Conservation (phyloP, 2,329 filamentous ascomycete genomes). For the Mycosphaerella arachidis region DNA sequence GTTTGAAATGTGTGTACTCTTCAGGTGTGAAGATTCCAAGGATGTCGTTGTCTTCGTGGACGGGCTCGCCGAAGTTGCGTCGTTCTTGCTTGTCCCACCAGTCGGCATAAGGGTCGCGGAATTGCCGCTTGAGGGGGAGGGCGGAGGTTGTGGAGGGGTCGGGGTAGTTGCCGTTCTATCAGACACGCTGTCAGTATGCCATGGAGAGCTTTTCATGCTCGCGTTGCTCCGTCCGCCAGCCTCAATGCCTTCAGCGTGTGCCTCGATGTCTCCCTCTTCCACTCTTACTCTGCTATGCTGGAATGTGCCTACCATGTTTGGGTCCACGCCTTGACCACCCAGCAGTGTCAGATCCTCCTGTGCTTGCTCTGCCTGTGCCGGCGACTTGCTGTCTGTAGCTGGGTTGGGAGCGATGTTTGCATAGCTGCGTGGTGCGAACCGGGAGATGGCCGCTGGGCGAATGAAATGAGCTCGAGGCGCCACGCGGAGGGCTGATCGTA, state of each 20-base stretch:
- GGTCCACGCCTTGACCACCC: slow-evolving; percentile 21
- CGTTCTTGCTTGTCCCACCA: slow-evolving; percentile 99
- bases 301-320: slow-evolving; percentile 28
- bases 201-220: not conserved
- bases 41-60: slow-evolving; percentile 94
- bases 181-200: slow-evolving; percentile 1
- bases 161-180: slow-evolving; percentile 78
- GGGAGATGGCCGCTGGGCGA: slow-evolving; percentile 21
- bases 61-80: slow-evolving; percentile 91
- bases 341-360: slow-evolving; percentile 23
- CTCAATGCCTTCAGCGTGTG: too few species aligned
- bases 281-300: not conserved
- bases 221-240: too few species aligned
- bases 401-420: slow-evolving; percentile 15
- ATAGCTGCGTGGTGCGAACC: slow-evolving; percentile 24
- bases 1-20: slow-evolving; percentile 78
- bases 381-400: slow-evolving; percentile 25
- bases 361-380: slow-evolving; percentile 25
- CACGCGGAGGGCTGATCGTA: slow-evolving; percentile 25
- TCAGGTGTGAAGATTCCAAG: slow-evolving; percentile 85
- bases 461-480: slow-evolving; percentile 28
- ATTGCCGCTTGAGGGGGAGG: slow-evolving; percentile 73
- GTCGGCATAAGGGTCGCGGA: slow-evolving; percentile 84
- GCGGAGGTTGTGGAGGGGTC: slow-evolving; percentile 57
- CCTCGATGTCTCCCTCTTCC: not conserved